Conservation (phyloP, 2,329 filamentous ascomycete genomes). For the Microdochium bolleyi region DNA sequence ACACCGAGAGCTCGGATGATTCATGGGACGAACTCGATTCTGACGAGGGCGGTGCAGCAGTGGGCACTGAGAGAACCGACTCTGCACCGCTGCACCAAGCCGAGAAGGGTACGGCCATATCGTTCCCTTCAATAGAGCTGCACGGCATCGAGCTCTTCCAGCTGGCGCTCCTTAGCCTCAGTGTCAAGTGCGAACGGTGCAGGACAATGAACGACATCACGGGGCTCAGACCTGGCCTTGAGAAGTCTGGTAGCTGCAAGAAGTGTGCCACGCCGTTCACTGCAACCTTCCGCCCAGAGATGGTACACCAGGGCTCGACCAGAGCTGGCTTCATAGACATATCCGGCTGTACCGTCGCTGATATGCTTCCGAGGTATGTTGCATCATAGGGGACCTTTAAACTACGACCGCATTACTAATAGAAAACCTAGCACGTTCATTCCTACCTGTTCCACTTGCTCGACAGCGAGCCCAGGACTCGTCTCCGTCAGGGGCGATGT, state of each 20-base stretch:
- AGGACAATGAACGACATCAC: slow-evolving; percentile 65
- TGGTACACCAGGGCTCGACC: slow-evolving; percentile 66
- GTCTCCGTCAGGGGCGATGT: slow-evolving; percentile 67
- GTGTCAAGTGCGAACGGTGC: slow-evolving; percentile 72
- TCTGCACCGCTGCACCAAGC: slow-evolving; percentile 27
- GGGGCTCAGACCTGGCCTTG: slow-evolving; percentile 48
- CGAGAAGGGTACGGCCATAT: slow-evolving; percentile 68
- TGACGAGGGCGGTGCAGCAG: slow-evolving; percentile 32
- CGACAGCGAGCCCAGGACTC: slow-evolving; percentile 59
- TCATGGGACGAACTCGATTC: slow-evolving; percentile 40
- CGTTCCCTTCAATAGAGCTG: slow-evolving; percentile 70
- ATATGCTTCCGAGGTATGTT: slow-evolving; percentile 62
- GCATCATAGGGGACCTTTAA: background rate
- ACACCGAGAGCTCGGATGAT: slow-evolving; percentile 30
- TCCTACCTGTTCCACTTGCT: slow-evolving; percentile 72
- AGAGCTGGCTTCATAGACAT: slow-evolving; percentile 73
- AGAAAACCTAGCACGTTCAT: slow-evolving; percentile 54
- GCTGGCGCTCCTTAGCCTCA: slow-evolving; percentile 57
- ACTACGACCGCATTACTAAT: background rate
- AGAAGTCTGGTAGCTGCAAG: slow-evolving; percentile 45
- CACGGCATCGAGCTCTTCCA: slow-evolving; percentile 71
- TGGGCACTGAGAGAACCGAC: slow-evolving; percentile 16
- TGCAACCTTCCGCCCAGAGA: slow-evolving; percentile 53
- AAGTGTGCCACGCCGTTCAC: slow-evolving; percentile 48
- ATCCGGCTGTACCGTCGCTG: slow-evolving; percentile 64